These are phyloP conservation scores for Wickerhamiella nectarea DNA, from an alignment of 805 yeast species.

Conservation along the genomic window DNA sequence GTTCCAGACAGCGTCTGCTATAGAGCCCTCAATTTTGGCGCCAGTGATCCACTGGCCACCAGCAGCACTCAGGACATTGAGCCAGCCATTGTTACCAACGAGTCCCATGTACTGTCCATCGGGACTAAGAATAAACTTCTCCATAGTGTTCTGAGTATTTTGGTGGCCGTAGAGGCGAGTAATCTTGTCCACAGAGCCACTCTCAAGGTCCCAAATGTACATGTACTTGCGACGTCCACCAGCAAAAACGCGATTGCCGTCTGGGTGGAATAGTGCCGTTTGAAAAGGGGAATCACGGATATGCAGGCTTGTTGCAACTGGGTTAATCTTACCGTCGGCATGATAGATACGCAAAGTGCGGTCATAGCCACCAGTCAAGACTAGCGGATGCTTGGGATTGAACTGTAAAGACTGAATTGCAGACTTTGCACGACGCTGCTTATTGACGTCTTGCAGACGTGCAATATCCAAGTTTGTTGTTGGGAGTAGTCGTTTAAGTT, in stretches of 20 bases:
- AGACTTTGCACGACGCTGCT: conserved; percentile 50
- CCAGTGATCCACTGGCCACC: conserved; percentile 83
- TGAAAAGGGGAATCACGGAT: conserved; percentile 69
- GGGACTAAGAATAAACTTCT: conserved; percentile 58
- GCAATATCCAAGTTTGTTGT: conserved; percentile 58
- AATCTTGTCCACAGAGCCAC: conserved; percentile 67
- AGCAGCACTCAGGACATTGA: conserved; percentile 59
- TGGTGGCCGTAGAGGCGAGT: conserved; percentile 88
- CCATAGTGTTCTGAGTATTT: conserved; percentile 70
- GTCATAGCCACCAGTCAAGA: conserved; percentile 88
- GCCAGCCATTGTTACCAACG: conserved; percentile 81
- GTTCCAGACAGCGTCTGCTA: conserved; percentile 68
- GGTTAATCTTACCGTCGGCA: conserved; percentile 75
- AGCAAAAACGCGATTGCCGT: conserved; percentile 47
- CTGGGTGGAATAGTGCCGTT: conserved; percentile 52
- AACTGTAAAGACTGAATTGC: conserved; percentile 78
- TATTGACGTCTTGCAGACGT: conserved; percentile 80
- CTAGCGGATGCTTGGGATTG: conserved; percentile 71
- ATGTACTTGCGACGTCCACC: conserved; percentile 87
- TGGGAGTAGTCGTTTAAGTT: conserved; percentile 40
- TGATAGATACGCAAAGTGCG: conserved; percentile 75
- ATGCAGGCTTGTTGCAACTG: conserved; percentile 68
- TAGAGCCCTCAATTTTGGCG: conserved; percentile 75
- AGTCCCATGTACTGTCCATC: conserved; percentile 62
- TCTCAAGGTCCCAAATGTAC: conserved; percentile 79